Percentiles rank a stretch among this genome's conserved stretches.
These are phyloP conservation scores for Panicum hallii DNA, from an alignment of 202 grass and related monocot species.

Conservation along the genomic window DNA sequence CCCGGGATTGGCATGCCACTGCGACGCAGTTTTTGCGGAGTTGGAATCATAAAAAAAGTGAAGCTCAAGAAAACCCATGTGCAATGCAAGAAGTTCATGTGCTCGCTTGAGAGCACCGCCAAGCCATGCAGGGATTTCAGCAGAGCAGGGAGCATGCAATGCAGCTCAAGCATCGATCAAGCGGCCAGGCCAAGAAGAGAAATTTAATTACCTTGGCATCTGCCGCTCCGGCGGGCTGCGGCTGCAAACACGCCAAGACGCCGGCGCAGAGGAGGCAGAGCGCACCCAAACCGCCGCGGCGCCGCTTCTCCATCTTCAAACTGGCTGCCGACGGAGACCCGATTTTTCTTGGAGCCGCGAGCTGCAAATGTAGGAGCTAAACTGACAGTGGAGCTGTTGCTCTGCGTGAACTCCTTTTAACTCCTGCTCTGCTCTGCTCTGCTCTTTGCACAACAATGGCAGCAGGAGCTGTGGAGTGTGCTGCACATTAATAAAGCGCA, in stretches of 20 bases:
- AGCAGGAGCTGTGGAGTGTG: not conserved
- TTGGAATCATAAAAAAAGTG: too few relatives aligned
- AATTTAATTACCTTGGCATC: not conserved
- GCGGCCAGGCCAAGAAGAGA: too few relatives aligned
- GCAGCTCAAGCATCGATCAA: too few relatives aligned
- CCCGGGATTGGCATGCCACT: conserved; percentile 11
- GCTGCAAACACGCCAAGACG: not conserved
- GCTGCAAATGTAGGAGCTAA: too few relatives aligned
- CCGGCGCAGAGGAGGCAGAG: not conserved
- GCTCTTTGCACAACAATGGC: conserved; percentile 12
- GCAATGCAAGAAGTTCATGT: too few relatives aligned
- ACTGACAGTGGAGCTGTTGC: too few relatives aligned
- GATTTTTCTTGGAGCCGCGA: too few relatives aligned
- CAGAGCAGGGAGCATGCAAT: not conserved
- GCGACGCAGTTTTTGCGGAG: not conserved
- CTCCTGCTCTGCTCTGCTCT: not conserved
- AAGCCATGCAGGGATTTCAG: too few relatives aligned
- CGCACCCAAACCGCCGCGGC: not conserved
- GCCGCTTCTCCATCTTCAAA: not conserved
- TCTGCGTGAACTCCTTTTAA: not conserved
- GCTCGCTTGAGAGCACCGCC: too few relatives aligned
- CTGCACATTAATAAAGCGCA: not conserved
- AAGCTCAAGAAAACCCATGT: too few relatives aligned
- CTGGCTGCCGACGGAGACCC: too few relatives aligned
- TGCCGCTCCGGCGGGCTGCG: not conserved